Conservation (phyloP, 768 basidiomycete genomes). For the Podaxis sp. region DNA sequence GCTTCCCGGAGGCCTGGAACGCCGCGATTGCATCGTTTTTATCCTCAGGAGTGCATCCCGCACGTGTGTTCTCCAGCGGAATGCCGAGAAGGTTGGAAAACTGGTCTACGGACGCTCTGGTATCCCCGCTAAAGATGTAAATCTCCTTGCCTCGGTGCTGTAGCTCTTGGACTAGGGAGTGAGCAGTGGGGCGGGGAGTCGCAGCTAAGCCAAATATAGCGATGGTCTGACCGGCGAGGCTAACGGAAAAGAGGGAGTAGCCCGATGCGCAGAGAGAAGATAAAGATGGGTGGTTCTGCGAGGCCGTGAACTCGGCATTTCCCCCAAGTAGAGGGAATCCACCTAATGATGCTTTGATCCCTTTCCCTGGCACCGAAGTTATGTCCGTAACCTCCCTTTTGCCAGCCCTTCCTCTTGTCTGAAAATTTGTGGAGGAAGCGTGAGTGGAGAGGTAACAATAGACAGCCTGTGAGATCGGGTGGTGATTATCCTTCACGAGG, state of each 20-base stretch:
- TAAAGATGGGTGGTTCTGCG: neutral
- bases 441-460: neutral
- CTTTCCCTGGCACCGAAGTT: neutral
- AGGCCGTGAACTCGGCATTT: neutral
- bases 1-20: neutral
- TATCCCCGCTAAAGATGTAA: neutral
- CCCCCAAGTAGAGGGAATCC: neutral
- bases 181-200: neutral
- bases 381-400: neutral
- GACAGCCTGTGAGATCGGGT: neutral
- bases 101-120: neutral
- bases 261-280: neutral
- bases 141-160: neutral
- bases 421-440: neutral
- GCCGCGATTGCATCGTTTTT: neutral
- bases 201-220: neutral
- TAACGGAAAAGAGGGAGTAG: neutral
- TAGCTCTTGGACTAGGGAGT: neutral
- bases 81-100: neutral
- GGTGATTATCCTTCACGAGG: neutral
- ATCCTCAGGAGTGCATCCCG: neutral
- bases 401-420: neutral
- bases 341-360: neutral
- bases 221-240: neutral
- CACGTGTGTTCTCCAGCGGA: neutral